Percentiles rank a stretch among this genome's conserved stretches.
Evolutionary conservation across 495 filamentous ascomycete species (phyloP).

Genomic region (Extremus antarcticus): DNA sequence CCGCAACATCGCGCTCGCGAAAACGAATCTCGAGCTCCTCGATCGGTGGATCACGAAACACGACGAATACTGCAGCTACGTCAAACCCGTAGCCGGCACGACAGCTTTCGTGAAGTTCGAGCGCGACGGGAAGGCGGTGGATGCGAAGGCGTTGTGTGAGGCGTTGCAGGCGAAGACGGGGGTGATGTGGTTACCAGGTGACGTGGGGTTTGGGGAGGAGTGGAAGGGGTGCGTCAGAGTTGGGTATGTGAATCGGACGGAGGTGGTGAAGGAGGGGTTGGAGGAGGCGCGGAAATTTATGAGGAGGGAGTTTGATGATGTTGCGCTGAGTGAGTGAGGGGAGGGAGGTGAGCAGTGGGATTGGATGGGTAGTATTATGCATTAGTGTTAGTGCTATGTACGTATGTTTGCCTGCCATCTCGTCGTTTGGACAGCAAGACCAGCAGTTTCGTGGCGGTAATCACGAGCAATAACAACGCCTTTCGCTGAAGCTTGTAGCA

Average conservation of each 20-base stretch:
- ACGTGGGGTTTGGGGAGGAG: constrained; percentile 65
- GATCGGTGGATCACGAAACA: constrained; percentile 57
- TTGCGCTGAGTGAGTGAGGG: constrained; percentile 22
- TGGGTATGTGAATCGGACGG: constrained; percentile 65
- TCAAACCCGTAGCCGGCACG: constrained; percentile 70
- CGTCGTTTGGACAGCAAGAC: background rate
- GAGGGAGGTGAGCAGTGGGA: background rate
- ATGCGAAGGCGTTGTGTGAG: constrained; percentile 63
- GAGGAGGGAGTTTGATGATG: constrained; percentile 44
- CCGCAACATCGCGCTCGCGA: constrained; percentile 62
- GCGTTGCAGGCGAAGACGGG: constrained; percentile 56
- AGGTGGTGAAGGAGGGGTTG: constrained; percentile 57
- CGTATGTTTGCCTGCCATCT: background rate
- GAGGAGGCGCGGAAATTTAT: constrained; percentile 53
- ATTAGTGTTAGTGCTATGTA: background rate
- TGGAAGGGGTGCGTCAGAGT: constrained; percentile 72
- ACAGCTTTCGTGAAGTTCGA: constrained; percentile 68
- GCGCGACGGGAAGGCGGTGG: constrained; percentile 51
- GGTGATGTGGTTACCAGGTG: constrained; percentile 71
- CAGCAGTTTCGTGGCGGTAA: no score
- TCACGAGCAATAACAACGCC: no score
- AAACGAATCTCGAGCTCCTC: constrained; percentile 56
- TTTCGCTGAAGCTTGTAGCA: no score
- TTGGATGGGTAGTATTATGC: background rate
- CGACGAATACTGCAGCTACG: constrained; percentile 54